These are phyloP conservation scores for Cyphellophora europaea DNA, from an alignment of 2,329 filamentous ascomycete genomes.

Conservation along the genomic window DNA sequence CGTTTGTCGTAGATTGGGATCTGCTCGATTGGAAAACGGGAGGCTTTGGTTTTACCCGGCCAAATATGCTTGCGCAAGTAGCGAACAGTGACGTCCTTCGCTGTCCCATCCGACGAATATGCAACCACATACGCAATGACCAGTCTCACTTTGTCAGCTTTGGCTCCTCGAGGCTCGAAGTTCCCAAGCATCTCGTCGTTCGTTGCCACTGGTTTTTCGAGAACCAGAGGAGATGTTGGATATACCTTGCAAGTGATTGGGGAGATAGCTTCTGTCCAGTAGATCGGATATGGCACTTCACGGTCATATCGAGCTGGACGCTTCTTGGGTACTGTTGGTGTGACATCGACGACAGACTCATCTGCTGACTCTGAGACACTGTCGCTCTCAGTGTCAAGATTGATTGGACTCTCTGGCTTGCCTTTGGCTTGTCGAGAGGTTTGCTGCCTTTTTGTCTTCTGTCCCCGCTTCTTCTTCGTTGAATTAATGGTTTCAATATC, in stretches of 20 bases:
- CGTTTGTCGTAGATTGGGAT: slow-evolving; percentile 67
- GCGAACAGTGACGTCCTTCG: slow-evolving; percentile 87
- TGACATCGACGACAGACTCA: slow-evolving; percentile 50
- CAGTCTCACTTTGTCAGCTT: slow-evolving; percentile 78
- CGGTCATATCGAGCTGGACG: slow-evolving; percentile 51
- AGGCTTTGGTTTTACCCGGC: slow-evolving; percentile 83
- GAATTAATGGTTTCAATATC: background rate
- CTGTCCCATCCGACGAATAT: slow-evolving; percentile 72
- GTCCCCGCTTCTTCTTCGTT: slow-evolving; percentile 6
- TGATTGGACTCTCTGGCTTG: slow-evolving; percentile 29
- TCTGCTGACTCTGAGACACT: slow-evolving; percentile 49
- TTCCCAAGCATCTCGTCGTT: slow-evolving; percentile 62
- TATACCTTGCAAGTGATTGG: slow-evolving; percentile 70
- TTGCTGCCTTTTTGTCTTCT: slow-evolving; percentile 16
- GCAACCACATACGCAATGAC: slow-evolving; percentile 84
- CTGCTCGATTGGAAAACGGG: slow-evolving; percentile 69
- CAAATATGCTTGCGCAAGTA: slow-evolving; percentile 75
- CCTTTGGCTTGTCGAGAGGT: slow-evolving; percentile 15
- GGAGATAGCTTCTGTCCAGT: slow-evolving; percentile 88
- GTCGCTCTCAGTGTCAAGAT: slow-evolving; percentile 36
- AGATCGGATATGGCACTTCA: slow-evolving; percentile 75
- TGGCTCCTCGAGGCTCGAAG: slow-evolving; percentile 73
- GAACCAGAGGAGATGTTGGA: slow-evolving; percentile 65
- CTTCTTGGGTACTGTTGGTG: slow-evolving; percentile 31
- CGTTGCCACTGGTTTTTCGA: slow-evolving; percentile 57